These are phyloP conservation scores for Quercus alba DNA, from an alignment of 306 rosid genomes.

Conservation along the genomic window DNA sequence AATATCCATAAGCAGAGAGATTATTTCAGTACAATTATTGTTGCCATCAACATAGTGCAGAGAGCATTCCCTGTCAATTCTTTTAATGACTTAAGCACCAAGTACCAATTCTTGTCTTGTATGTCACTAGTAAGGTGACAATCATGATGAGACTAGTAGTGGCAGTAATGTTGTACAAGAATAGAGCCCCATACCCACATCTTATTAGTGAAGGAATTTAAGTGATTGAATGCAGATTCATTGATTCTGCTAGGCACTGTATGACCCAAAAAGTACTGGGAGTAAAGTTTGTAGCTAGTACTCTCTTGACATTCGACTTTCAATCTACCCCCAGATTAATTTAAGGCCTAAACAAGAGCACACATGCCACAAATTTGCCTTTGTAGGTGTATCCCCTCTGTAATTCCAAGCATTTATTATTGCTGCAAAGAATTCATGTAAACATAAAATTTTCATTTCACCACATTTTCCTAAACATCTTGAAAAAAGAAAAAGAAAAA, in stretches of 20 bases:
- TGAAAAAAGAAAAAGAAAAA: no score
- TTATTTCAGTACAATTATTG: neutral
- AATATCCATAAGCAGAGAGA: neutral
- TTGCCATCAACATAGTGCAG: neutral
- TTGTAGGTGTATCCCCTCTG: no score
- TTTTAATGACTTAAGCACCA: neutral
- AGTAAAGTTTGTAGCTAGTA: no score
- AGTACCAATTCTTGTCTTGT: neutral
- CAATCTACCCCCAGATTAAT: no score
- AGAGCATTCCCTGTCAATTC: neutral
- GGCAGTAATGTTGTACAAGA: neutral
- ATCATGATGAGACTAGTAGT: neutral
- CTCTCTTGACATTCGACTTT: no score
- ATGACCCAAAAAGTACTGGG: no score
- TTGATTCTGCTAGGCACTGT: neutral
- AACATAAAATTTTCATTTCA: neutral
- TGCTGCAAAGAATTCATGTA: neutral
- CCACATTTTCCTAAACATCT: no score
- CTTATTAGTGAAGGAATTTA: neutral
- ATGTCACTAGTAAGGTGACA: neutral
- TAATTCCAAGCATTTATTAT: neutral
- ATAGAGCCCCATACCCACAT: neutral
- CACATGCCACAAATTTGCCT: no score
- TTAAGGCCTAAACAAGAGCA: no score
- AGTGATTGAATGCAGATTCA: neutral